Conservation (phyloP, 139 green algal genomes). For the Coelastrella sp. region DNA sequence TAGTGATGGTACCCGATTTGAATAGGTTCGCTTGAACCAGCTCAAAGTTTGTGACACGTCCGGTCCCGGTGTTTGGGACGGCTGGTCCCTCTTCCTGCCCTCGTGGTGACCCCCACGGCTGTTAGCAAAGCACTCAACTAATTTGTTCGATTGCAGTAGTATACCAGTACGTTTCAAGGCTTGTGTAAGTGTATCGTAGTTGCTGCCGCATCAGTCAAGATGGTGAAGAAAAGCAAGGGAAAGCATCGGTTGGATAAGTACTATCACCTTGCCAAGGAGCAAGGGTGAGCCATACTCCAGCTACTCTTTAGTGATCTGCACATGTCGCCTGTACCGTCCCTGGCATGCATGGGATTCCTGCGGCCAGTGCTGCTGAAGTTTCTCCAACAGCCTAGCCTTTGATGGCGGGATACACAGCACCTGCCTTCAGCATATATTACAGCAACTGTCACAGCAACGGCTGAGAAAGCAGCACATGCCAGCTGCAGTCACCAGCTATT, state of each 20-base stretch:
- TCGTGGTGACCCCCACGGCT: not conserved
- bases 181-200: not conserved
- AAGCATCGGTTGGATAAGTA: constrained; percentile 98
- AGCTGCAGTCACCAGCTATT: not conserved
- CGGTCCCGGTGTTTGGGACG: not conserved
- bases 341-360: too few species aligned
- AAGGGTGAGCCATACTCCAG: constrained; percentile 77
- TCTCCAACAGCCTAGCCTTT: too few species aligned
- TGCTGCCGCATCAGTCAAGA: constrained; percentile 42
- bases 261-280: constrained; percentile 99
- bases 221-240: constrained; percentile 74
- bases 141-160: not conserved
- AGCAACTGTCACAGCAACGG: too few species aligned
- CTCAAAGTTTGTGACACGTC: not conserved
- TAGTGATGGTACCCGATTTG: too few species aligned
- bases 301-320: not conserved
- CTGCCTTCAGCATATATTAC: too few species aligned
- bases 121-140: not conserved
- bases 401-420: too few species aligned
- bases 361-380: too few species aligned
- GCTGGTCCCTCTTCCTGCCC: not conserved
- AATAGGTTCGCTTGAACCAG: too few species aligned
- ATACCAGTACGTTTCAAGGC: not conserved
- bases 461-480: not conserved
- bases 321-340: not conserved